These are phyloP conservation scores for Penicillium occitanis DNA, from an alignment of 2,329 filamentous ascomycete species.

Conservation along the genomic window DNA sequence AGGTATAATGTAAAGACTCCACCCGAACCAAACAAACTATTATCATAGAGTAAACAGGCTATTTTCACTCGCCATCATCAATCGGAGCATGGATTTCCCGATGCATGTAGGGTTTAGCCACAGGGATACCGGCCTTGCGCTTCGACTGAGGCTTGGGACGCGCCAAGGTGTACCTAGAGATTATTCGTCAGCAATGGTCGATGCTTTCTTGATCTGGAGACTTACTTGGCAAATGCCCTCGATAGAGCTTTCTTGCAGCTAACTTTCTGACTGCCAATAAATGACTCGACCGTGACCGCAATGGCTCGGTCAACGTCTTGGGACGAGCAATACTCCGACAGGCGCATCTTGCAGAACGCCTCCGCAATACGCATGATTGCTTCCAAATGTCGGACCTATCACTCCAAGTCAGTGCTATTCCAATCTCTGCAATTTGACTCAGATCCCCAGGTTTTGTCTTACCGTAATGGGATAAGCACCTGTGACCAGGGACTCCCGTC, in stretches of 20 bases:
- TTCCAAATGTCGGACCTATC: constrained; percentile 90
- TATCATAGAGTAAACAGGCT: constrained; percentile 1
- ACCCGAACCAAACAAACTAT: constrained; percentile 12
- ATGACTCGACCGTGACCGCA: constrained; percentile 92
- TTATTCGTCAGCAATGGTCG: constrained; percentile 4
- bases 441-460: constrained; percentile 40
- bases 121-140: constrained; percentile 38
- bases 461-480: constrained; percentile 98
- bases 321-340: constrained; percentile 90
- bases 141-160: constrained; percentile 43
- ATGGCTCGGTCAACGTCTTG: constrained; percentile 96
- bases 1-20: constrained; percentile 21
- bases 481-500: constrained; percentile 85
- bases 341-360: constrained; percentile 93
- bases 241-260: constrained; percentile 96
- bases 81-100: constrained; percentile 23
- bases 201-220: constrained; percentile 30
- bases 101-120: constrained; percentile 32
- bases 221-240: constrained; percentile 94
- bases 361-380: constrained; percentile 96
- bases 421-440: constrained; percentile 6
- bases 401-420: constrained; percentile 13
- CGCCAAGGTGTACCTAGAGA: constrained; percentile 40
- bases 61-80: constrained; percentile 19
- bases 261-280: constrained; percentile 94